Evolutionary conservation across 2,329 filamentous ascomycete genomes (phyloP).

Genomic region (Albifimbria verrucaria): DNA sequence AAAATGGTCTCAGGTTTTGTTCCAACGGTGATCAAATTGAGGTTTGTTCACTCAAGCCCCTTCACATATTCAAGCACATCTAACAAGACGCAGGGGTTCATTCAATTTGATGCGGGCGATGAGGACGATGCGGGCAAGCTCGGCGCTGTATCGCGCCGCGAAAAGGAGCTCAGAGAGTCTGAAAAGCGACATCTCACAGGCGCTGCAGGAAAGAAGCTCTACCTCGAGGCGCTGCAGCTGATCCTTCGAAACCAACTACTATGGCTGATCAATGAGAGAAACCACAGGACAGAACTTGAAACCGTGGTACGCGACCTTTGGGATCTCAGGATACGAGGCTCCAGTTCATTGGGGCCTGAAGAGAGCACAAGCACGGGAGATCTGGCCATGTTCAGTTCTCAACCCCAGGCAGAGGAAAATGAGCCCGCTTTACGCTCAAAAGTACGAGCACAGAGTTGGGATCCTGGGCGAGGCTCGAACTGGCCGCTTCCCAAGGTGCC

Average conservation of each 20-base stretch:
- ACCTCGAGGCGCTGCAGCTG: slow-evolving; percentile 79
- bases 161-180: slow-evolving; percentile 54
- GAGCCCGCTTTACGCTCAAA: slow-evolving; percentile 14
- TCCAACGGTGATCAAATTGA: slow-evolving; percentile 77
- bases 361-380: slow-evolving; percentile 21
- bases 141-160: slow-evolving; percentile 52
- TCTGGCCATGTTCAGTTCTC: slow-evolving; percentile 36
- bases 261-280: slow-evolving; percentile 66
- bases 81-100: slow-evolving; percentile 38
- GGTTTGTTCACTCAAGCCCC: slow-evolving; percentile 39
- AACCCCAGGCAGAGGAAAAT: slow-evolving; percentile 19
- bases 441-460: slow-evolving; percentile 39
- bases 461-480: slow-evolving; percentile 38
- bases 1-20: slow-evolving; percentile 77
- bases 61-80: slow-evolving; percentile 3
- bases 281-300: slow-evolving; percentile 71
- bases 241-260: slow-evolving; percentile 77
- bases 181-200: slow-evolving; percentile 59
- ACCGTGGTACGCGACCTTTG: slow-evolving; percentile 80
- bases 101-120: slow-evolving; percentile 58
- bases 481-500: slow-evolving; percentile 64
- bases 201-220: slow-evolving; percentile 69
- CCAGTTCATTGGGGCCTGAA: slow-evolving; percentile 31
- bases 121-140: slow-evolving; percentile 67
- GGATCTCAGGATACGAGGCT: slow-evolving; percentile 61